phyloP scores from a whole-genome alignment of 2,329 filamentous ascomycete genomes.

The Colletotrichum brevisporum region DNA sequence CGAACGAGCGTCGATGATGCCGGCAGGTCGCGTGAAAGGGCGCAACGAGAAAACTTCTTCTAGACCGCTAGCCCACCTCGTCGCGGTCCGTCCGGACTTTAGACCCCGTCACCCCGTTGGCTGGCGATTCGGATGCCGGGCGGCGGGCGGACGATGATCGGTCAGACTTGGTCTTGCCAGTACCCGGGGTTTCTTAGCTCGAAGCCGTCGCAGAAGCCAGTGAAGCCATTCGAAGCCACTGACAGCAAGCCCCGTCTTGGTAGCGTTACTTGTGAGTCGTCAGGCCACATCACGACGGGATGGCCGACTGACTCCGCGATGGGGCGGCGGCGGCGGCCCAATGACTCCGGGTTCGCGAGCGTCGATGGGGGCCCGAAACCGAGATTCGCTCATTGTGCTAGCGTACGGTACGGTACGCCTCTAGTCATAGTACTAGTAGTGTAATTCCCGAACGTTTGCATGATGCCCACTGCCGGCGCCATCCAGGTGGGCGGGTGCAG shows the following conservation, averaged over 20 bases:
- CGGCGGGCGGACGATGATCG: slow-evolving; percentile 11
- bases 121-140: slow-evolving; percentile 24
- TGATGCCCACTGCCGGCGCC: slow-evolving; percentile 5
- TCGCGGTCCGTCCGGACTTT: slow-evolving; percentile 17
- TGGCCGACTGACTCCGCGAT: slow-evolving; percentile 13
- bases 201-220: neutral
- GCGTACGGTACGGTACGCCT: neutral
- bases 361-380: slow-evolving; percentile 28
- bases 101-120: neutral
- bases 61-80: neutral
- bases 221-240: slow-evolving; percentile 32
- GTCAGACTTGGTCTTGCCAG: slow-evolving; percentile 15
- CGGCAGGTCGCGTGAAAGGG: slow-evolving; percentile 20
- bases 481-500: slow-evolving; percentile 3
- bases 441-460: slow-evolving; percentile 29
- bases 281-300: slow-evolving; percentile 20
- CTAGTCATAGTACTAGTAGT: neutral
- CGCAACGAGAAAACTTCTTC: neutral
- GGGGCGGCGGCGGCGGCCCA: slow-evolving; percentile 13
- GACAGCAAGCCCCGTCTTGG: slow-evolving; percentile 34
- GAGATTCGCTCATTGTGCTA: slow-evolving; percentile 21
- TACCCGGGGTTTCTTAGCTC: neutral
- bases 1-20: slow-evolving; percentile 33
- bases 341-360: slow-evolving; percentile 9
- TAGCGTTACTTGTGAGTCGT: slow-evolving; percentile 18